Percentiles rank a stretch among this genome's conserved stretches.
Conservation (phyloP, 148 eudicot species). For the Cornus florida region DNA sequence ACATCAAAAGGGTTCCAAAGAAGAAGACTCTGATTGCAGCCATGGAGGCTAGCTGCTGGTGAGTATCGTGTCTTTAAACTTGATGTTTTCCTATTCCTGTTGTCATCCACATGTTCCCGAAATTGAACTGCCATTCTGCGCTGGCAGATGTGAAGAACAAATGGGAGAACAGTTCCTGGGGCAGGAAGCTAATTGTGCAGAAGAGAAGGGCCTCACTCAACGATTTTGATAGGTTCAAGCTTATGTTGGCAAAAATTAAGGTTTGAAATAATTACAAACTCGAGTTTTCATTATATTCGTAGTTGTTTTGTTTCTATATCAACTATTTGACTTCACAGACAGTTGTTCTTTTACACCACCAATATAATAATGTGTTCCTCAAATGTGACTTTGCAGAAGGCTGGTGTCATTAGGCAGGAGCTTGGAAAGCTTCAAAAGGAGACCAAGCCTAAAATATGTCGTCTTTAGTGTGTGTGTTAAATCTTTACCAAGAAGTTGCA, state of each 20-base stretch:
- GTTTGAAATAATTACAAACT: conserved; percentile 15
- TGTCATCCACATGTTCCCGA: neutral
- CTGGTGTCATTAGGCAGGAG: conserved; percentile 28
- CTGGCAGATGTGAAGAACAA: conserved; percentile 54
- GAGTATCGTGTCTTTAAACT: neutral
- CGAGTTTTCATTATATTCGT: neutral
- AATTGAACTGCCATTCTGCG: neutral
- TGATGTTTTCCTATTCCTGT: neutral
- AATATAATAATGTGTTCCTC: neutral
- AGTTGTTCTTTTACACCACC: neutral
- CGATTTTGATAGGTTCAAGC: conserved; percentile 62
- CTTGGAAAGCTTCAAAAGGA: conserved; percentile 32
- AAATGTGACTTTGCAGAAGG: conserved; percentile 19
- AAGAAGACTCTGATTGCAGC: conserved; percentile 46
- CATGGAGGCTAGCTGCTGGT: conserved; percentile 61
- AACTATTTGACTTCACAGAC: neutral
- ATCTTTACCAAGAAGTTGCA: neutral
- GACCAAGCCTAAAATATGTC: conserved; percentile 11
- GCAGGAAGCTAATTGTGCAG: conserved; percentile 57
- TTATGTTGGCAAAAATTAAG: conserved; percentile 63
- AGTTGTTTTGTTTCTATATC: neutral
- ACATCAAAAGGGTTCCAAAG: conserved; percentile 49
- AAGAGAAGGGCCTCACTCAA: conserved; percentile 57
- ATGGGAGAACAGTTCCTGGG: conserved; percentile 68
- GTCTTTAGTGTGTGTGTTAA: neutral